Evolutionary conservation across 2,329 filamentous ascomycete genomes (phyloP).

Genomic region (Ambrosiella cleistominuta): DNA sequence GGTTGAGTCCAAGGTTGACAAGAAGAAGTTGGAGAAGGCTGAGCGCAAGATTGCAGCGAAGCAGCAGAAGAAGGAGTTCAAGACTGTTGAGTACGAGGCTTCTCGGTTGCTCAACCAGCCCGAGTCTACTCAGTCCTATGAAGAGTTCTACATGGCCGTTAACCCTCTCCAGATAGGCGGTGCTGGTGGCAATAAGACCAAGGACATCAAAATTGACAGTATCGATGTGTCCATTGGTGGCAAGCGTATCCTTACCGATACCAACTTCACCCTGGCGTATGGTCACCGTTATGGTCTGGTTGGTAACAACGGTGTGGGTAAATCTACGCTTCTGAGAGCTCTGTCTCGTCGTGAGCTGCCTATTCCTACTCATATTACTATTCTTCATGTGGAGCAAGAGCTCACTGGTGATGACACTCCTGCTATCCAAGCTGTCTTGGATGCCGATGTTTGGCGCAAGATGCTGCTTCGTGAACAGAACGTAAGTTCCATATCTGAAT

Average conservation of each 20-base stretch:
- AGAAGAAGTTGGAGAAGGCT: constrained; percentile 97
- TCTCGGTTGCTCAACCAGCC: constrained; percentile 73
- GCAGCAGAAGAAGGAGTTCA: constrained; percentile 96
- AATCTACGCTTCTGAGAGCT: constrained; percentile 84
- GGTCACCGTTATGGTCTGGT: constrained; percentile 91
- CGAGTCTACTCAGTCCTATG: constrained; percentile 76
- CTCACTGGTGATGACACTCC: constrained; percentile 90
- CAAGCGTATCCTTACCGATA: constrained; percentile 76
- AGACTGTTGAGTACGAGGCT: constrained; percentile 94
- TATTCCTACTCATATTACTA: constrained; percentile 93
- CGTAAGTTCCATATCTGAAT: constrained; percentile 28
- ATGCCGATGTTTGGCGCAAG: constrained; percentile 97
- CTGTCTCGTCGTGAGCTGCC: constrained; percentile 83
- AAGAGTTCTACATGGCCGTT: constrained; percentile 99
- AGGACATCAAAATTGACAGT: constrained; percentile 95
- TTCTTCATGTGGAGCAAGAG: constrained; percentile 97
- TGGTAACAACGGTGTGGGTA: constrained; percentile 97
- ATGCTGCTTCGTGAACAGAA: constrained; percentile 79
- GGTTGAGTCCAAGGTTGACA: constrained; percentile 92
- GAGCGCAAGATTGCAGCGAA: constrained; percentile 95
- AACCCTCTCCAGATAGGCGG: constrained; percentile 81
- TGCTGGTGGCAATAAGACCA: constrained; percentile 66
- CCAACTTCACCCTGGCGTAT: constrained; percentile 75
- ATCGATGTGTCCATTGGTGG: constrained; percentile 90
- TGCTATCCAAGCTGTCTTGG: constrained; percentile 82